Evolutionary conservation across 495 filamentous ascomycete genomes (phyloP).

Genomic region (Neurospora sp.): DNA sequence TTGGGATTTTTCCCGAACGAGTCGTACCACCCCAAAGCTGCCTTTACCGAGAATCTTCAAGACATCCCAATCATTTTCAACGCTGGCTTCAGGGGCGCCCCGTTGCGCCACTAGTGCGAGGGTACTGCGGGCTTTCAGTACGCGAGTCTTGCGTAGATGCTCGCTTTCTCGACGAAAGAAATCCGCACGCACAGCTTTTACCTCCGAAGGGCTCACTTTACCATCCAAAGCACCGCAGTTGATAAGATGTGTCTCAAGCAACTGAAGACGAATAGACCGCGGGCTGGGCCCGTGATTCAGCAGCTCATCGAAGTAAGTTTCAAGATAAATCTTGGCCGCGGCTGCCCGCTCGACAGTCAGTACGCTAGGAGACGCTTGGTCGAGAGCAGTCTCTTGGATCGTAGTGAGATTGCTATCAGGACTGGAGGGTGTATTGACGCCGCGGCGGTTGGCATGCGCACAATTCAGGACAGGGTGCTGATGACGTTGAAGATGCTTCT

Average conservation of each 20-base stretch:
- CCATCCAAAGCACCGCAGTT: conserved; percentile 20
- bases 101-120: conserved; percentile 21
- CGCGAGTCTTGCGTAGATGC: conserved; percentile 64
- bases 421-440: conserved; percentile 12
- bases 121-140: conserved; percentile 52
- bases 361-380: conserved; percentile 48
- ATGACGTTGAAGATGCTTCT: conserved; percentile 9
- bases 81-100: conserved; percentile 12
- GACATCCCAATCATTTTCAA: conserved; percentile 57
- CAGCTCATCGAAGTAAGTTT: conserved; percentile 67
- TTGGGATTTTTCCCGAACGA: conserved; percentile 56
- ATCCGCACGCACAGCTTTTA: conserved; percentile 38
- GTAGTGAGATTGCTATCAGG: conserved; percentile 27
- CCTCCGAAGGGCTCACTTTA: conserved; percentile 43
- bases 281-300: conserved; percentile 35
- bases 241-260: conserved; percentile 56
- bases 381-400: conserved; percentile 30
- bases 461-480: background rate
- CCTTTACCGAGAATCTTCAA: conserved; percentile 87
- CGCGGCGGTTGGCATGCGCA: conserved; percentile 12
- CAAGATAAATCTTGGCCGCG: conserved; percentile 77
- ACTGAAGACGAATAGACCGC: conserved; percentile 54
- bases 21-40: conserved; percentile 83
- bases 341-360: conserved; percentile 67
- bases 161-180: conserved; percentile 62